These are phyloP conservation scores for Albugo candida DNA, from an alignment of 352 stramenopile species.

Conservation along the genomic window DNA sequence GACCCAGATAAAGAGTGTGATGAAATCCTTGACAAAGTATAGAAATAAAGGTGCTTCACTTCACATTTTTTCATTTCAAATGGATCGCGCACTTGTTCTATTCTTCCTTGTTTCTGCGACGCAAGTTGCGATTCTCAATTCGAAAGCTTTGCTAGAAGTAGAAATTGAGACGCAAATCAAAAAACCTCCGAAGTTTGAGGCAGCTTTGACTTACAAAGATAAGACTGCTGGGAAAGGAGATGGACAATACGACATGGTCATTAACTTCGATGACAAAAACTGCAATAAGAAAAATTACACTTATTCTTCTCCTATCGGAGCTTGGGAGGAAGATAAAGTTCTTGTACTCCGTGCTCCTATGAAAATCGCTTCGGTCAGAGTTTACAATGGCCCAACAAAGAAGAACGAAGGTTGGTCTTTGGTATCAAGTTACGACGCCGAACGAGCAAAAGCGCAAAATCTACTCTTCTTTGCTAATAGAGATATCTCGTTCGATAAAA, in stretches of 20 bases:
- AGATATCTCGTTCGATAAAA: constrained; percentile 33
- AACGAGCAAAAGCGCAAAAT: constrained; percentile 16
- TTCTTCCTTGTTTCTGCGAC: too few species aligned
- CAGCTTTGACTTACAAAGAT: constrained; percentile 23
- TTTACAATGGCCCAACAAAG: constrained; percentile 15
- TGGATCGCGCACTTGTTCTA: too few species aligned
- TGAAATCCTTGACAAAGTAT: too few species aligned
- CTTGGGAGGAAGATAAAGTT: constrained; percentile 26
- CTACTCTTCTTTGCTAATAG: constrained; percentile 42
- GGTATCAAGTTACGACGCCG: constrained; percentile 20
- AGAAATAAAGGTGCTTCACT: too few species aligned
- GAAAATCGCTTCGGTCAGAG: constrained; percentile 34
- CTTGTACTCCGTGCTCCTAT: constrained; percentile 37
- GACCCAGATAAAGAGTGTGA: too few species aligned
- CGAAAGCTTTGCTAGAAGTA: too few species aligned
- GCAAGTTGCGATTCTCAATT: too few species aligned
- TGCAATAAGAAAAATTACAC: constrained; percentile 22
- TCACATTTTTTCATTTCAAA: too few species aligned
- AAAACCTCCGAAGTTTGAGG: too few species aligned
- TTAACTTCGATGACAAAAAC: constrained; percentile 6
- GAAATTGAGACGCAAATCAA: too few species aligned
- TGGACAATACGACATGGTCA: constrained; percentile 33
- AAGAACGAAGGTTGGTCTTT: constrained; percentile 16
- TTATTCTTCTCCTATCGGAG: constrained; percentile 23
- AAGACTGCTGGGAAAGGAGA: constrained; percentile 25